Evolutionary conservation across 129 eudicot species (phyloP).

Genomic region (Tagetes patula): DNA sequence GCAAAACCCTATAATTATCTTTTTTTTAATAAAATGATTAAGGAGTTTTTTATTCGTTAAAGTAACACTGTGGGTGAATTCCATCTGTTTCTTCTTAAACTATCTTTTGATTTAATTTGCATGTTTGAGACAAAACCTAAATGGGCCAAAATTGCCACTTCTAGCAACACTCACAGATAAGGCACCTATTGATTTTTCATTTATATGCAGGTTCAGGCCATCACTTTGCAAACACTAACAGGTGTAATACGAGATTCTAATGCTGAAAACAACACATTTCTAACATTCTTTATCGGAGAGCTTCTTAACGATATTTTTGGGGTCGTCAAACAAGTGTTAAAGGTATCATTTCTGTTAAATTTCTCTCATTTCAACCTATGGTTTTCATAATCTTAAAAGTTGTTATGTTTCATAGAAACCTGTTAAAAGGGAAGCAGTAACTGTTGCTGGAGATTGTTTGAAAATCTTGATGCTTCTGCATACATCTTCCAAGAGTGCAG

Average conservation of each 20-base stretch:
- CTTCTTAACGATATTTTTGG: conserved; percentile 53
- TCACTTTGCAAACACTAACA: conserved; percentile 72
- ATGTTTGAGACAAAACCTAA: background rate
- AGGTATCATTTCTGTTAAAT: conserved; percentile 39
- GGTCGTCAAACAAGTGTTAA: conserved; percentile 46
- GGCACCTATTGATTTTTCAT: conserved; percentile 5
- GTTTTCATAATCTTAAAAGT: conserved; percentile 11
- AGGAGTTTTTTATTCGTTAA: conserved; percentile 2
- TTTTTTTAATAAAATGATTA: background rate
- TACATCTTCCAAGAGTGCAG: conserved; percentile 57
- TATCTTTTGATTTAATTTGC: background rate
- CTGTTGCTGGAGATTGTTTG: conserved; percentile 78
- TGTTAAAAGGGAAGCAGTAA: conserved; percentile 64
- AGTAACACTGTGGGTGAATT: background rate
- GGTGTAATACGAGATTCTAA: conserved; percentile 50
- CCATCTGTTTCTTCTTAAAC: background rate
- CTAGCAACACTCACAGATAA: conserved; percentile 10
- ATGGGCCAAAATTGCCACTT: conserved; percentile 1
- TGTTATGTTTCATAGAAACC: conserved; percentile 51
- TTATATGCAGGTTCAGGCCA: conserved; percentile 55
- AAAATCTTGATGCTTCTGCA: conserved; percentile 78
- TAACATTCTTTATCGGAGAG: conserved; percentile 69
- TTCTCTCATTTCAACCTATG: conserved; percentile 16
- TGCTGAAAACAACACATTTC: conserved; percentile 48
- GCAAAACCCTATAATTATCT: background rate